These are phyloP conservation scores for Ustilago trichophora DNA, from an alignment of 1,284 basidiomycete species.

Conservation along the genomic window DNA sequence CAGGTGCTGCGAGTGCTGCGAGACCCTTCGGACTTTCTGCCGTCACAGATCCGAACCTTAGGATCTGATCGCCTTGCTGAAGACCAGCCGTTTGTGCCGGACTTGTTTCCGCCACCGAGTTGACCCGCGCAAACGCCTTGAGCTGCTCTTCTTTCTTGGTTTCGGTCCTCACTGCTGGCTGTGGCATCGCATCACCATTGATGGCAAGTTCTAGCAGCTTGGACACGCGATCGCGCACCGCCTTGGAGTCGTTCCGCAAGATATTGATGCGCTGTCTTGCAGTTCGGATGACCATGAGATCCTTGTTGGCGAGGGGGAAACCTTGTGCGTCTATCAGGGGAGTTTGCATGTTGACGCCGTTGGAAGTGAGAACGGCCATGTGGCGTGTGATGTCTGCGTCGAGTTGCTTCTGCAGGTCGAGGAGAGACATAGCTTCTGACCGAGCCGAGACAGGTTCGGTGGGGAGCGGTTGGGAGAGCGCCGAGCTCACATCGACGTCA, in stretches of 20 bases:
- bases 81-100: slow-evolving; percentile 46
- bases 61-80: slow-evolving; percentile 24
- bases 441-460: slow-evolving; percentile 23
- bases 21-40: slow-evolving; percentile 11
- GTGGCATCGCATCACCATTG: slow-evolving; percentile 18
- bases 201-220: slow-evolving; percentile 45
- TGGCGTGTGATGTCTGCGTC: slow-evolving; percentile 36
- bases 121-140: slow-evolving; percentile 41
- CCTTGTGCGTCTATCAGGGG: slow-evolving; percentile 50
- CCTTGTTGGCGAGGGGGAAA: slow-evolving; percentile 51
- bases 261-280: slow-evolving; percentile 47
- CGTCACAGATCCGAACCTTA: slow-evolving; percentile 34
- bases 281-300: slow-evolving; percentile 49
- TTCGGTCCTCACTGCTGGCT: neutral
- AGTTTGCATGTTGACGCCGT: slow-evolving; percentile 41
- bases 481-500: slow-evolving; percentile 28
- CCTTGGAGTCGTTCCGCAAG: slow-evolving; percentile 50
- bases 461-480: slow-evolving; percentile 20
- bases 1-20: slow-evolving; percentile 35
- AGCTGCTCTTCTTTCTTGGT: neutral
- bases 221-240: slow-evolving; percentile 31
- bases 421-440: slow-evolving; percentile 25
- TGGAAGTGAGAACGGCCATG: slow-evolving; percentile 22
- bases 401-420: slow-evolving; percentile 36
- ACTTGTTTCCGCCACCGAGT: slow-evolving; percentile 41